Conservation (phyloP, 345 rosid genomes). For the Turnera subulata region DNA sequence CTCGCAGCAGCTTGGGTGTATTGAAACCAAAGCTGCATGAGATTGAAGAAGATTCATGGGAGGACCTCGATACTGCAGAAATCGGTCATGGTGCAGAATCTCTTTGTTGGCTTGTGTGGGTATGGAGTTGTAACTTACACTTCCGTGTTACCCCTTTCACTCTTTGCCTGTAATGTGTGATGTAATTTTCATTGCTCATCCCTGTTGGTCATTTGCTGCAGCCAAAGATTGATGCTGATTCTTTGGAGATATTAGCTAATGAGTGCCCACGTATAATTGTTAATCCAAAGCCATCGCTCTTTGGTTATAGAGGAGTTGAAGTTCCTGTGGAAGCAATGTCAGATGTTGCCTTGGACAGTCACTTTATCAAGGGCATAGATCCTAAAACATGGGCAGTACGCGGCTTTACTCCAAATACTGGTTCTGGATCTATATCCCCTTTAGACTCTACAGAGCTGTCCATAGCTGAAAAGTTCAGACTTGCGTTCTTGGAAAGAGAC, state of each 20-base stretch:
- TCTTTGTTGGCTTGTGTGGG: constrained; percentile 90
- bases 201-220: constrained; percentile 17
- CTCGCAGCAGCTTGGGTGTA: constrained; percentile 56
- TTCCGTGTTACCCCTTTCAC: not conserved
- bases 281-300: constrained; percentile 71
- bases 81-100: constrained; percentile 75
- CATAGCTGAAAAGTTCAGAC: constrained; percentile 80
- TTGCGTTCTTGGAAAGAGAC: constrained; percentile 77
- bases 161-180: not conserved
- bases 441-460: constrained; percentile 46
- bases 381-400: constrained; percentile 54
- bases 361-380: constrained; percentile 51
- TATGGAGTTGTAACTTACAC: constrained; percentile 26
- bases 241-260: constrained; percentile 43
- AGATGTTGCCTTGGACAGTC: constrained; percentile 52
- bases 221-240: constrained; percentile 70
- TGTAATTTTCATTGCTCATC: not conserved
- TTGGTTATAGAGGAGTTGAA: constrained; percentile 43
- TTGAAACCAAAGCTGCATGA: constrained; percentile 70
- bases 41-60: constrained; percentile 84
- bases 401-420: constrained; percentile 29
- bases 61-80: constrained; percentile 70
- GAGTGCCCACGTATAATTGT: constrained; percentile 79
- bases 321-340: constrained; percentile 63
- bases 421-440: constrained; percentile 17